These are phyloP conservation scores for Acanthochlamys bracteata DNA, from an alignment of 106 monocot species.

Conservation along the genomic window DNA sequence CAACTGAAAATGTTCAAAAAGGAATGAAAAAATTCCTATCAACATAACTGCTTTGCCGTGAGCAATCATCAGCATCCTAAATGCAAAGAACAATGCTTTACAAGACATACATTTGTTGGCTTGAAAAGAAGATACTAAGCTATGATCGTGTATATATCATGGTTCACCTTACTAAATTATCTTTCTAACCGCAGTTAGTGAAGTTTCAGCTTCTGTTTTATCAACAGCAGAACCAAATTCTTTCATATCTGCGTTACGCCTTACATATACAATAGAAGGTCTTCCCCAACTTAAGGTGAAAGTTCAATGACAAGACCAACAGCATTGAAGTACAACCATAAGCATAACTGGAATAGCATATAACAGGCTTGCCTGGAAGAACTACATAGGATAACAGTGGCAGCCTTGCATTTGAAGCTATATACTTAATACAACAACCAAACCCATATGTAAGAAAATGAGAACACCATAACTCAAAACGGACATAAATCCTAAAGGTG, in stretches of 20 bases:
- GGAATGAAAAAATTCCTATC: conserved; percentile 4
- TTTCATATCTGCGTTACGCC: conserved; percentile 38
- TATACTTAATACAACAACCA: too few relatives aligned
- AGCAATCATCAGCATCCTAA: too few relatives aligned
- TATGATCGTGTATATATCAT: conserved; percentile 32
- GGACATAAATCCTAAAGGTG: too few relatives aligned
- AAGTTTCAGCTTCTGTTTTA: conserved; percentile 27
- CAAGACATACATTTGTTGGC: conserved; percentile 44
- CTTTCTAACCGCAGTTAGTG: conserved; percentile 37
- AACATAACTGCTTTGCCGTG: not conserved
- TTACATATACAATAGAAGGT: conserved; percentile 62
- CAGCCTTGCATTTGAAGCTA: too few relatives aligned
- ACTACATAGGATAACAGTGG: too few relatives aligned
- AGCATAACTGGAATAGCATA: too few relatives aligned
- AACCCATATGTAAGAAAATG: too few relatives aligned
- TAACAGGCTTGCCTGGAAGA: too few relatives aligned
- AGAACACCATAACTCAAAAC: too few relatives aligned
- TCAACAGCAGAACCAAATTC: conserved; percentile 60
- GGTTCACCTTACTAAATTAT: conserved; percentile 20
- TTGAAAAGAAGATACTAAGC: conserved; percentile 31
- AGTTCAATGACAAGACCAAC: not conserved
- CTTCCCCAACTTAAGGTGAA: conserved; percentile 46
- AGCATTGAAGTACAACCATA: not conserved
- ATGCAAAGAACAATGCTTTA: too few relatives aligned
- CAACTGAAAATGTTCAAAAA: conserved; percentile 35